Conservation (phyloP, 805 yeast genomes). For the Priceomyces haplophilus region DNA sequence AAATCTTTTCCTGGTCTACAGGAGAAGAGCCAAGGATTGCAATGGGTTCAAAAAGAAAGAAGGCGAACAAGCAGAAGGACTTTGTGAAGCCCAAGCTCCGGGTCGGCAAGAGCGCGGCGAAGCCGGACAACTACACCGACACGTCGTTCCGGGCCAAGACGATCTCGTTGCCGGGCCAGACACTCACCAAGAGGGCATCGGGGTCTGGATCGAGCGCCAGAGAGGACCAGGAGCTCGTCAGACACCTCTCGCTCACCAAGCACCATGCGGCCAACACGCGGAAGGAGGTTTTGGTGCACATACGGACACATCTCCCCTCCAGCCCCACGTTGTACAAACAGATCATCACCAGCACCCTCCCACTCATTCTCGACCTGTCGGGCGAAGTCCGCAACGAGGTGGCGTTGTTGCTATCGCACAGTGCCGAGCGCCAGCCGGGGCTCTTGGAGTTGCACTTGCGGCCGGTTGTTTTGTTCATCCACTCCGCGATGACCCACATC, state of each 20-base stretch:
- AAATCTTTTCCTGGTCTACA: not conserved
- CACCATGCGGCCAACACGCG: conserved; percentile 72
- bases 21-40: not conserved
- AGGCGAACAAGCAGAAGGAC: conserved; percentile 66
- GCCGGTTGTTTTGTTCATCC: conserved; percentile 65
- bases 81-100: conserved; percentile 74
- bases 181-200: conserved; percentile 21
- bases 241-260: conserved; percentile 63
- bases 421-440: conserved; percentile 50
- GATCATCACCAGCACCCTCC: conserved; percentile 54
- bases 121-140: conserved; percentile 75
- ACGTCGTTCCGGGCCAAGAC: conserved; percentile 77
- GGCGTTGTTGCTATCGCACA: conserved; percentile 43
- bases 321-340: conserved; percentile 55
- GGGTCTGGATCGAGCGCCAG: conserved; percentile 11
- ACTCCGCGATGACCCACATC: conserved; percentile 93
- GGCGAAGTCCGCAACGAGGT: conserved; percentile 60
- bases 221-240: conserved; percentile 48
- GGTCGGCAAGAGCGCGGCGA: conserved; percentile 80
- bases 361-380: conserved; percentile 67
- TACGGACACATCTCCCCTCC: conserved; percentile 51
- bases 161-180: conserved; percentile 47
- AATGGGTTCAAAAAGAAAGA: conserved; percentile 53
- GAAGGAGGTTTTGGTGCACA: conserved; percentile 61
- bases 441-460: conserved; percentile 60